A percentile compares a stretch with the other conserved stretches of the same genome.
Conservation (phyloP, 495 filamentous ascomycete genomes). For the Aspergillus indologenus region DNA sequence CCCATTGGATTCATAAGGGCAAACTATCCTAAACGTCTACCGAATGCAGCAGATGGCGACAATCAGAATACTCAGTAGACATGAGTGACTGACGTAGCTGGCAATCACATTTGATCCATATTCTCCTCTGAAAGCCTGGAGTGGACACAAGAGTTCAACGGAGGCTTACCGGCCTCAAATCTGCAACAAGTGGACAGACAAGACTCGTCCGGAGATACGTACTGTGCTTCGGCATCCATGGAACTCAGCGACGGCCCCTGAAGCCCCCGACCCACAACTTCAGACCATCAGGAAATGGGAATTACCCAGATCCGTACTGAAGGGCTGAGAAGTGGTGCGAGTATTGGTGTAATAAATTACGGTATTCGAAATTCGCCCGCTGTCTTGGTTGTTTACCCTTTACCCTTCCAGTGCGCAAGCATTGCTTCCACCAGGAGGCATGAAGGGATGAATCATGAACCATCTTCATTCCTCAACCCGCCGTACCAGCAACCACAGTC, state of each 20-base stretch:
- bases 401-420: too few species aligned
- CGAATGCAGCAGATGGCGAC: not conserved
- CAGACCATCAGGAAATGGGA: not conserved
- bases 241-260: slow-evolving; percentile 21
- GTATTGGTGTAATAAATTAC: not conserved
- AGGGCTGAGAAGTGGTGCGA: not conserved
- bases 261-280: slow-evolving; percentile 13
- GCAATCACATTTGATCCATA: not conserved
- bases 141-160: not conserved
- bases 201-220: not conserved
- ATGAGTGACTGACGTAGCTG: not conserved
- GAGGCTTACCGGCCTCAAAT: not conserved
- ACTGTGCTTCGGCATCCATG: slow-evolving; percentile 19
- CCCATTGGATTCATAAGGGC: not conserved
- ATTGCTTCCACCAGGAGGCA: slow-evolving; percentile 1
- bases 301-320: not conserved
- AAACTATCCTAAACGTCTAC: slow-evolving; percentile 1
- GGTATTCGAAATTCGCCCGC: not conserved
- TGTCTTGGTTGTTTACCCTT: not conserved
- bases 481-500: not conserved
- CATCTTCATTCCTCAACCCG: slow-evolving; percentile 1
- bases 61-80: not conserved
- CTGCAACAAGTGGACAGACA: not conserved
- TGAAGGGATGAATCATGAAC: slow-evolving; percentile 4
- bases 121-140: not conserved